Evolutionary conservation across 805 yeast genomes (phyloP).

Genomic region (Scheffersomyces stipitis): DNA sequence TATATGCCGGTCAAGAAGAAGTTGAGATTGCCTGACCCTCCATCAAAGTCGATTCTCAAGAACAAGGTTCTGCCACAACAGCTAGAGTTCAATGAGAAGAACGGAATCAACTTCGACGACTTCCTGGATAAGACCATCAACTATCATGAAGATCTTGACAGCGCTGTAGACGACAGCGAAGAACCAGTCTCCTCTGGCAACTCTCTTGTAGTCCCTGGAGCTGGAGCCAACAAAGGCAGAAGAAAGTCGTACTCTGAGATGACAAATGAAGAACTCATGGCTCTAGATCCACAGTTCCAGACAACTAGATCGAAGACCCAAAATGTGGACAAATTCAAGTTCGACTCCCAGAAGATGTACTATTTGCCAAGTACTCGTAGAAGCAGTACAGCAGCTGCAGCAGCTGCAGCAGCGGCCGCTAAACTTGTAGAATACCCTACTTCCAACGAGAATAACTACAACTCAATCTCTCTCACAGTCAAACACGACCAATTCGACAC

Average conservation of each 20-base stretch:
- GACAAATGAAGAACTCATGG: conserved; percentile 55
- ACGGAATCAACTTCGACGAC: conserved; percentile 8
- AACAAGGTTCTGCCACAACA: conserved; percentile 33
- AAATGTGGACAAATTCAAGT: conserved; percentile 44
- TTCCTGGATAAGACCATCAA: conserved; percentile 10
- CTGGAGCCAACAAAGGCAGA: conserved; percentile 22
- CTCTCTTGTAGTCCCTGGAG: conserved; percentile 4
- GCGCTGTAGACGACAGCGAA: conserved; percentile 12
- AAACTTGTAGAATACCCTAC: conserved; percentile 21
- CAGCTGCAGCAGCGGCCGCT: conserved; percentile 7
- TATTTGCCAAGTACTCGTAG: conserved; percentile 8
- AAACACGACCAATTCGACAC: conserved; percentile 38
- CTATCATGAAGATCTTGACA: conserved; percentile 19
- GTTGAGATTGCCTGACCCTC: conserved; percentile 28
- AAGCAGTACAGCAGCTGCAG: conserved; percentile 7
- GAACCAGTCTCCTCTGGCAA: conserved; percentile 5
- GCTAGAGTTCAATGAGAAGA: conserved; percentile 12
- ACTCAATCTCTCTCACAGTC: conserved; percentile 40
- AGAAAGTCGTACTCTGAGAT: conserved; percentile 50
- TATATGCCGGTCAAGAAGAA: conserved; percentile 10
- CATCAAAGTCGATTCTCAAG: conserved; percentile 40
- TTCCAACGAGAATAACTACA: conserved; percentile 37
- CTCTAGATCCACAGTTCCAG: conserved; percentile 52
- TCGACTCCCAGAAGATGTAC: conserved; percentile 38
- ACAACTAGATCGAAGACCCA: conserved; percentile 34